Conservation (phyloP, 176 grass and related monocot genomes). For the Aegilops sharonensis region DNA sequence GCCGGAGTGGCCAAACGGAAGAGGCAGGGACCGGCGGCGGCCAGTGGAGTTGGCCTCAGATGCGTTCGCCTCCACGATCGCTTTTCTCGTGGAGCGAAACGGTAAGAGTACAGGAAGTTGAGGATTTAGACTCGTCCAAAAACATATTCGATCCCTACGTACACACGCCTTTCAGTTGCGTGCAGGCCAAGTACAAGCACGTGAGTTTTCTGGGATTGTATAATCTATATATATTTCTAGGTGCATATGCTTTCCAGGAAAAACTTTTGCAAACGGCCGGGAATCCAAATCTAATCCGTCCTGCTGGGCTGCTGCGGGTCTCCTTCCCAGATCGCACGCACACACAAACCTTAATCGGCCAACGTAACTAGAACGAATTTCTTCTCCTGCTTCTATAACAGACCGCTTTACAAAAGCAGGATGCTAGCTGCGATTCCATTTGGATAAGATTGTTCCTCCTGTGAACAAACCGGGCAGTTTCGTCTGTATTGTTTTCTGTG, state of each 20-base stretch:
- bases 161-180: too few relatives aligned
- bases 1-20: too few relatives aligned
- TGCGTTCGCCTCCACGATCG: too few relatives aligned
- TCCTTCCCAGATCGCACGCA: conserved; percentile 10
- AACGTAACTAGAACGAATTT: neutral
- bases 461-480: conserved; percentile 20
- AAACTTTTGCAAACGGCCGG: neutral
- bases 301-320: neutral
- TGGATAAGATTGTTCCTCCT: neutral
- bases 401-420: conserved; percentile 9
- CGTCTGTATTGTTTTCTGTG: neutral
- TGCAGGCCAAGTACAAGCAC: neutral
- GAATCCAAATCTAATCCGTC: conserved; percentile 4
- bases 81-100: too few relatives aligned
- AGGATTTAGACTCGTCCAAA: too few relatives aligned
- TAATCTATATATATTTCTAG: too few relatives aligned
- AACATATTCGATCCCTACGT: too few relatives aligned
- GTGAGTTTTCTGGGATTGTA: conserved; percentile 20
- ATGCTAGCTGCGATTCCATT: neutral
- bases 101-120: too few relatives aligned
- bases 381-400: neutral
- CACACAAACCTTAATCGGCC: conserved; percentile 14
- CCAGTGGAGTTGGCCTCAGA: too few relatives aligned
- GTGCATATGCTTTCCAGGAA: neutral
- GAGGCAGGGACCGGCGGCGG: too few relatives aligned